phyloP scores from a whole-genome alignment of 305 asterid genomes.

The Andrographis paniculata region DNA sequence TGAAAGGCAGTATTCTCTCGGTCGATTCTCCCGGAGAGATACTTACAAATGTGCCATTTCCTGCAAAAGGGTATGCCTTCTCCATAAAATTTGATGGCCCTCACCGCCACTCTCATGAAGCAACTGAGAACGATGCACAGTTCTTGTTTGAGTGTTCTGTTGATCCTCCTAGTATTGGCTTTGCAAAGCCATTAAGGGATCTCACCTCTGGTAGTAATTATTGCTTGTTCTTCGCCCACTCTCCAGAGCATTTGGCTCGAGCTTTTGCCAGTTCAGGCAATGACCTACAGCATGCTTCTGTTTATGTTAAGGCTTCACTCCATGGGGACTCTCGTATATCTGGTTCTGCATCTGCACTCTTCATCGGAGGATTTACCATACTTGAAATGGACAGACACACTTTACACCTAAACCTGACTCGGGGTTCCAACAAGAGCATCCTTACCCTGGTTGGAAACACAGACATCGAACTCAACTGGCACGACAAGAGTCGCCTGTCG shows the following conservation, averaged over 20 bases:
- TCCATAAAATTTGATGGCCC: slow-evolving; percentile 40
- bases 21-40: slow-evolving; percentile 60
- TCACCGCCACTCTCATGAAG: slow-evolving; percentile 18
- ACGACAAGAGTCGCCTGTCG: slow-evolving; percentile 33
- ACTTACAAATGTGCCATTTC: slow-evolving; percentile 70
- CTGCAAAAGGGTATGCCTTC: slow-evolving; percentile 61
- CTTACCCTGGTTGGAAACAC: slow-evolving; percentile 67
- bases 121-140: slow-evolving; percentile 22
- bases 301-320: slow-evolving; percentile 56
- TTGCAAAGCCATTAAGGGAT: slow-evolving; percentile 65
- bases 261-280: slow-evolving; percentile 28
- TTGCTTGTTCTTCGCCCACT: slow-evolving; percentile 74
- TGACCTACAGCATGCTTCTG: slow-evolving; percentile 27
- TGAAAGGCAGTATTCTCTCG: slow-evolving; percentile 37
- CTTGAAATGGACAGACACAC: slow-evolving; percentile 44
- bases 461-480: slow-evolving; percentile 54
- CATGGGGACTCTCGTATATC: slow-evolving; percentile 40
- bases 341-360: slow-evolving; percentile 72
- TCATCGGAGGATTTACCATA: slow-evolving; percentile 63
- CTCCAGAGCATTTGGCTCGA: slow-evolving; percentile 53
- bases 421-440: slow-evolving; percentile 31
- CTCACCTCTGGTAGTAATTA: slow-evolving; percentile 33
- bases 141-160: slow-evolving; percentile 47
- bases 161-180: slow-evolving; percentile 60
- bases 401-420: slow-evolving; percentile 46